These are phyloP conservation scores for Phytophthora kernoviae DNA, from an alignment of 352 stramenopile species.

Conservation along the genomic window DNA sequence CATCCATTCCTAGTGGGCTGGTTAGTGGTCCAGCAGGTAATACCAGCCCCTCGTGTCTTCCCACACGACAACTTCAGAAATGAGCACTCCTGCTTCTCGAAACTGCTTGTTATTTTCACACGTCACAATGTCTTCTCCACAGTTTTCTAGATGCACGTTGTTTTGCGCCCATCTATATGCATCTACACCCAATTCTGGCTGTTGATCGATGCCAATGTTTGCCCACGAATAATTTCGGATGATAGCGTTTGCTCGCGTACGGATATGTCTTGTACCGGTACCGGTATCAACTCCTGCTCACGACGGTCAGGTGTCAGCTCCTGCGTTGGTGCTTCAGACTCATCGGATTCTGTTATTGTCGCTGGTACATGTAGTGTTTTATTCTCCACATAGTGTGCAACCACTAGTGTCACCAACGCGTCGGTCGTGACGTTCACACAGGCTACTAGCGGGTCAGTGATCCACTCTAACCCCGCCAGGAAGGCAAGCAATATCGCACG, in stretches of 20 bases:
- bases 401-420: constrained; percentile 51
- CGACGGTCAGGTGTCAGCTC: constrained; percentile 9
- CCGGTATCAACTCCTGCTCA: constrained; percentile 2
- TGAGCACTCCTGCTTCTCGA: background rate
- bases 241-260: background rate
- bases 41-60: background rate
- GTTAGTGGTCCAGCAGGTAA: background rate
- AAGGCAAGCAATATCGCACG: constrained; percentile 43
- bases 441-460: constrained; percentile 60
- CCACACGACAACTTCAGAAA: background rate
- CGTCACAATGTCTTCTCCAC: no score
- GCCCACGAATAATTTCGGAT: background rate
- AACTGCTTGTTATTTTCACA: constrained; percentile 9
- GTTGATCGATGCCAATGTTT: constrained; percentile 17
- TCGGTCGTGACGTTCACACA: constrained; percentile 60
- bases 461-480: constrained; percentile 55
- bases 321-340: background rate
- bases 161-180: background rate
- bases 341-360: constrained; percentile 4
- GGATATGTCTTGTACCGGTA: background rate
- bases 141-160: background rate
- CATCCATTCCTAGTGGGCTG: constrained; percentile 32
- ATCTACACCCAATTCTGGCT: constrained; percentile 39
- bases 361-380: constrained; percentile 22
- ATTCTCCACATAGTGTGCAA: constrained; percentile 57